phyloP scores from a whole-genome alignment of 768 basidiomycete species.

The Asterophora lycoperdoides region DNA sequence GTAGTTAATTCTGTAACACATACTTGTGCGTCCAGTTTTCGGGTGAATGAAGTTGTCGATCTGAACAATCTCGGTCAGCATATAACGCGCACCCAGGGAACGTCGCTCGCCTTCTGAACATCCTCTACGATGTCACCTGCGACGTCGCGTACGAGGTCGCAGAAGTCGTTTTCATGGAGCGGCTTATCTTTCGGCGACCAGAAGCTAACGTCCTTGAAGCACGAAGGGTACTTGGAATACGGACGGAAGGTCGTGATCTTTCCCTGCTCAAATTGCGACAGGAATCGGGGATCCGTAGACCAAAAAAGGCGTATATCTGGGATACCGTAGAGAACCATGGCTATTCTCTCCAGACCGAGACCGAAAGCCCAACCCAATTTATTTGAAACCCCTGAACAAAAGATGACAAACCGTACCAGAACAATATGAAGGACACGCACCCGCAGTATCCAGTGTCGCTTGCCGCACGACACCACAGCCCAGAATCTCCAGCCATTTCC shows the following conservation, averaged over 20 bases:
- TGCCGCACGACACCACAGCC: slow-evolving; percentile 92
- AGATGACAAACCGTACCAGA: slow-evolving; percentile 18
- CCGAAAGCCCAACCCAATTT: slow-evolving; percentile 99
- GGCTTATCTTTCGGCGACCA: slow-evolving; percentile 62
- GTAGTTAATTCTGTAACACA: slow-evolving; percentile 91
- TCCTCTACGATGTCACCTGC: slow-evolving; percentile 92
- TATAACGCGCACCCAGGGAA: background rate
- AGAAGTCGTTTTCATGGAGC: slow-evolving; percentile 95
- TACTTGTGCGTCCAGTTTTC: slow-evolving; percentile 72
- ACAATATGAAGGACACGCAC: slow-evolving; percentile 44
- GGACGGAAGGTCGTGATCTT: slow-evolving; percentile 80
- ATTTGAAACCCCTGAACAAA: slow-evolving; percentile 56
- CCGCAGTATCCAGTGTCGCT: slow-evolving; percentile 80
- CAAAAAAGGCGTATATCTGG: slow-evolving; percentile 99
- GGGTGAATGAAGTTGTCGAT: slow-evolving; percentile 91
- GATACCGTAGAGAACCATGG: slow-evolving; percentile 95
- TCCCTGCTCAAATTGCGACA: slow-evolving; percentile 76
- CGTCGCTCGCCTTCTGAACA: slow-evolving; percentile 66
- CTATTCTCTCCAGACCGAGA: slow-evolving; percentile 92
- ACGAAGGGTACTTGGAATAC: slow-evolving; percentile 90
- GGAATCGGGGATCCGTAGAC: slow-evolving; percentile 85
- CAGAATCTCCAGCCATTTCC: slow-evolving; percentile 95
- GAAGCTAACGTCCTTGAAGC: slow-evolving; percentile 94
- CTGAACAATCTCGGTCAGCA: slow-evolving; percentile 39
- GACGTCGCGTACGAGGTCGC: slow-evolving; percentile 88